phyloP scores from a whole-genome alignment of 805 yeast species.

The Saturnispora besseyi region DNA sequence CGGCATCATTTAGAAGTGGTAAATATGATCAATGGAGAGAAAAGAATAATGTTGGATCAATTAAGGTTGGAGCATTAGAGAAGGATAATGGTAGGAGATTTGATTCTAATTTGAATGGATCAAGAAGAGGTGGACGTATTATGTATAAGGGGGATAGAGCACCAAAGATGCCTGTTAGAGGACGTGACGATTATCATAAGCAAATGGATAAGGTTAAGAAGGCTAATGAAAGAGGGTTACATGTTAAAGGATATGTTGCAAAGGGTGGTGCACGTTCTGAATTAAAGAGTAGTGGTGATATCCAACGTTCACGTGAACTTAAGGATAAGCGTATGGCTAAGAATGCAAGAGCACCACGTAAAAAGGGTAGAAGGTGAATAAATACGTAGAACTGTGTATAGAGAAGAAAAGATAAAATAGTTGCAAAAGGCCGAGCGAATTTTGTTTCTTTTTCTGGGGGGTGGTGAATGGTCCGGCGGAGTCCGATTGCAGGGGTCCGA shows the following conservation, averaged over 20 bases:
- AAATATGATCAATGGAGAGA: slow-evolving; percentile 88
- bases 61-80: slow-evolving; percentile 48
- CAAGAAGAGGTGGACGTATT: slow-evolving; percentile 41
- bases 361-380: slow-evolving; percentile 20
- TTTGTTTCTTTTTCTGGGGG: neutral
- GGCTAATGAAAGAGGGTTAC: slow-evolving; percentile 68
- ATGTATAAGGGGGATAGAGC: slow-evolving; percentile 68
- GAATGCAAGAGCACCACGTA: slow-evolving; percentile 69
- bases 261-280: slow-evolving; percentile 46
- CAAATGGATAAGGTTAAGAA: slow-evolving; percentile 76
- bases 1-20: slow-evolving; percentile 88
- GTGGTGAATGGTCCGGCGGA: neutral
- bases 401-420: too few species aligned
- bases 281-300: slow-evolving; percentile 59
- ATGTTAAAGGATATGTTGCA: slow-evolving; percentile 54
- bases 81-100: slow-evolving; percentile 15
- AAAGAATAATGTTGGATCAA: slow-evolving; percentile 47
- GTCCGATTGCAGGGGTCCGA: neutral
- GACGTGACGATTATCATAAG: slow-evolving; percentile 73
- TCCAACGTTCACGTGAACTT: slow-evolving; percentile 62
- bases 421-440: too few species aligned
- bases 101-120: slow-evolving; percentile 29
- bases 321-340: slow-evolving; percentile 72
- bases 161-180: slow-evolving; percentile 86
- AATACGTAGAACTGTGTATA: too few species aligned